These are phyloP conservation scores for Nematocida sp. DNA, from an alignment of 371 early-diverging fungal species.

Conservation along the genomic window DNA sequence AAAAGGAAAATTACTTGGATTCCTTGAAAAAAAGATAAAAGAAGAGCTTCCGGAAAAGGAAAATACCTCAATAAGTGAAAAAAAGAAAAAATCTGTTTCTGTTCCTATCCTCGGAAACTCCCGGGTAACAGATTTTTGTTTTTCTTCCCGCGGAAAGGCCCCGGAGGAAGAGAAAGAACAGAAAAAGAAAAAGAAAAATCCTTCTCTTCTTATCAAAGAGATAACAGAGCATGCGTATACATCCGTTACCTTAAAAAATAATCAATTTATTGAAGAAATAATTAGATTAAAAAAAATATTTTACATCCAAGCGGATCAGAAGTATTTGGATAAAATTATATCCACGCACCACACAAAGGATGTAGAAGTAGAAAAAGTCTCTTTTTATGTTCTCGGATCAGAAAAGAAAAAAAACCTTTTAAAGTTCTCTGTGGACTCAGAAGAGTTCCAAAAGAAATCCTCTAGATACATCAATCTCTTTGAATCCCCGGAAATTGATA, in stretches of 20 bases:
- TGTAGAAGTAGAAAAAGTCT: constrained; percentile 2
- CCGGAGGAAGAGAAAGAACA: background rate
- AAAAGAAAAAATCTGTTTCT: background rate
- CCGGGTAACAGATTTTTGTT: background rate
- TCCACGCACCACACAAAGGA: background rate
- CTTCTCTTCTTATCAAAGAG: background rate
- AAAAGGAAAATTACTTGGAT: constrained; percentile 6
- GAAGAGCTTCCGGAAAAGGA: background rate
- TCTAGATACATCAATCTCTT: constrained; percentile 22
- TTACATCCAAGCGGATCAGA: constrained; percentile 22
- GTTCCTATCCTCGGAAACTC: background rate
- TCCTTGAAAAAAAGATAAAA: background rate
- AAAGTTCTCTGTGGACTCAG: constrained; percentile 19
- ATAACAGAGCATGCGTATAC: background rate
- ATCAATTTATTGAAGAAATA: background rate
- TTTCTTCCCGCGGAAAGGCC: background rate
- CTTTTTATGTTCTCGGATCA: background rate
- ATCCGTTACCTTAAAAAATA: background rate
- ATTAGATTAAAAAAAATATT: constrained; percentile 16
- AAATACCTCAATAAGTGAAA: background rate
- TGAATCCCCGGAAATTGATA: constrained; percentile 22
- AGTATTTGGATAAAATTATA: constrained; percentile 1
- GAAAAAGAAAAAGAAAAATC: background rate
- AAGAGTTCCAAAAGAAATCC: constrained; percentile 22
- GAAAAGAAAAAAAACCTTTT: constrained; percentile 7